Base-by-base conservation (phyloP, 2,329 filamentous ascomycete genomes). In the Orbilia brochopaga region DNA sequence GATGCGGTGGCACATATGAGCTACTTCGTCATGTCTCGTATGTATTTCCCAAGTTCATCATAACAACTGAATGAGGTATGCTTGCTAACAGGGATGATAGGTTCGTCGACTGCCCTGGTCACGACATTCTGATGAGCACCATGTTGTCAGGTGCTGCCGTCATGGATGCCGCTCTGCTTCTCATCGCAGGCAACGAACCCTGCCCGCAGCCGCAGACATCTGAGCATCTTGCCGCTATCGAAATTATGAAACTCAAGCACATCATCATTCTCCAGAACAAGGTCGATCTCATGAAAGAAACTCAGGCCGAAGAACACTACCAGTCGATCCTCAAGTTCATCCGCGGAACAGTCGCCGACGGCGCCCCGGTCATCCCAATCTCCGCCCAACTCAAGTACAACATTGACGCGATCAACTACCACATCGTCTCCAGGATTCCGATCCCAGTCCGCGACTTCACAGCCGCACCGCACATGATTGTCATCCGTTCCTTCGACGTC, bases 101-200 rank as follows among this genome's bases (percentile, higher is more conserved):
- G 15, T 99, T 97, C 80, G 94, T 97, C 76, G 94, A 97, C 82
- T 97, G 94, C 85, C 94, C 94, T 65, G 94, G 94, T 81, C 94
- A 99, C 90, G 94, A 99, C 83, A 99, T 99, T 92, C 92, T 99
- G 81, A 99, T 99, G 94, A 97, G 93, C 83, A 99, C 94, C 78
- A 99, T 99, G 94, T 88, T 99, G 85, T 99, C 94, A 79, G 94
- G 94, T 79, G 94, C 94, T 77, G 94, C 94, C 75, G 94, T 99
- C 86, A 99, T 99, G 94, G 94, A 99, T 82, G 94, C 94, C 75
- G 94, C 94, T 17, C 86, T 99, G 72, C 87, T 99, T 63, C 85
- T 99, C 61, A 97, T 99, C 79, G 94, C 94, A 74, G 94, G 94
- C 80, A 99, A 99, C 83, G 94, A 99, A 88, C 88, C 91, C 58